Evolutionary conservation across 1,139 yeast genomes (phyloP), one percentile per base, ranked within the genome.

Genomic region (Zygosaccharomyces sapae): DNA sequence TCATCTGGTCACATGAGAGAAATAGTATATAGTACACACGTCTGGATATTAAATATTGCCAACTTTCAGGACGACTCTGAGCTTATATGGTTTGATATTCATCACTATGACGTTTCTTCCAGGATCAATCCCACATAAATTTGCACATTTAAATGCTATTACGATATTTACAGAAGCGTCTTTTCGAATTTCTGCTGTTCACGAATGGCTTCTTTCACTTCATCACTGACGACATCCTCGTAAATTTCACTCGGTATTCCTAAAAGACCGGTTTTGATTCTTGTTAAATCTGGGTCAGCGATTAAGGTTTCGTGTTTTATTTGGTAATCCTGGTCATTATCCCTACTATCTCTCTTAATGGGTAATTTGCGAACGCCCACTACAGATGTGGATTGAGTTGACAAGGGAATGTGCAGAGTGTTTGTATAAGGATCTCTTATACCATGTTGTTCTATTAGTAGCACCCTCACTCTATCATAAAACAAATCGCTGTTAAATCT

Each of bases 361-460:
- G 47, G 45, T 1, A 72, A 53, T 47, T 70, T 73, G 37, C 51
- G 55, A 53, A 75, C 60, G 22, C 61, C 65, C 2, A 75, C 7
- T 64, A 46, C 65, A 60, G 55, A 60, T 0, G 77, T 71, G 0
- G 97, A 87, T 67, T 92, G 97, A 1, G 95, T 83, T 5, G 73
- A 70, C 12, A 60, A 62, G 0, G 97, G 96, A 39, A 77, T 80
- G 61, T 88, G 87, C 33, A 75, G 73, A 38, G 84, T 73, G 25
- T 94, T 95, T 0, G 96, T 84, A 63, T 88, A 92, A 1, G 86
- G 79, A 65, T 92, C 98, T 60, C 83, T 81, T 24, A 77, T 65
- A 1, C 90, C 94, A 48, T 80, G 77, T 12, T 68, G 53, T 44
- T 70, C 70, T 70, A 73, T 58, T 4, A 77, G 67, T 47, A 65